Percentiles rank a stretch among this genome's conserved stretches.
These are phyloP conservation scores for Saprolegnia diclina DNA, from an alignment of 352 stramenopile genomes.

Conservation along the genomic window DNA sequence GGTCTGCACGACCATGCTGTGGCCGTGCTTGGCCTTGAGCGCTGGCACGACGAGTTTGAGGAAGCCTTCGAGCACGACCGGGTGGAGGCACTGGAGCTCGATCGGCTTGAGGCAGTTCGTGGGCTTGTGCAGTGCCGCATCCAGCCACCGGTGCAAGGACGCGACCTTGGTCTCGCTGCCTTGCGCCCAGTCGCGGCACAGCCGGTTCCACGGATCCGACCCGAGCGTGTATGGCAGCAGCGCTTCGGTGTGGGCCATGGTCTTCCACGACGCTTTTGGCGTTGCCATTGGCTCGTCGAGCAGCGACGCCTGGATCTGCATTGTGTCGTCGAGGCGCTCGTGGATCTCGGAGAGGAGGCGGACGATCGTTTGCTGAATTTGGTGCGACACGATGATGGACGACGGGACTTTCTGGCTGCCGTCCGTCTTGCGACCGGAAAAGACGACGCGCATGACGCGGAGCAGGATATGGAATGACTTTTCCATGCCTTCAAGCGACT, in stretches of 20 bases:
- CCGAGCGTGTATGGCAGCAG: constrained; percentile 19
- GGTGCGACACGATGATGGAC: not conserved
- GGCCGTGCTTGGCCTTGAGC: not conserved
- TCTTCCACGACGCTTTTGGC: constrained; percentile 8
- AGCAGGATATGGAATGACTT: constrained; percentile 21
- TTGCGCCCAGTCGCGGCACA: constrained; percentile 23
- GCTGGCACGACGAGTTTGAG: constrained; percentile 19
- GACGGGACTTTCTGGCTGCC: constrained; percentile 7
- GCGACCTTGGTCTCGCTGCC: constrained; percentile 16
- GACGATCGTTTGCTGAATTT: constrained; percentile 14
- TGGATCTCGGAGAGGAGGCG: constrained; percentile 20
- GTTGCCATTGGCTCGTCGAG: not conserved
- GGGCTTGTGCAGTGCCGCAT: constrained; percentile 7
- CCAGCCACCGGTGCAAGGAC: constrained; percentile 13
- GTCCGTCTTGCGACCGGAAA: not conserved
- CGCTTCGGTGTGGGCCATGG: not conserved
- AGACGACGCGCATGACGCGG: constrained; percentile 12
- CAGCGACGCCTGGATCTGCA: constrained; percentile 17
- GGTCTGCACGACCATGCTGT: constrained; percentile 18
- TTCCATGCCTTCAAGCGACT: constrained; percentile 19
- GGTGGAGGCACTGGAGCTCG: constrained; percentile 18
- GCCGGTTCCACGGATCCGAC: constrained; percentile 20
- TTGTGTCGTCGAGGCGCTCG: constrained; percentile 6
- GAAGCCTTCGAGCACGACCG: constrained; percentile 25
- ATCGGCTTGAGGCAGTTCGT: constrained; percentile 7